Evolutionary conservation across 2,329 filamentous ascomycete genomes (phyloP).

Genomic region (Cladophialophora yegresii): DNA sequence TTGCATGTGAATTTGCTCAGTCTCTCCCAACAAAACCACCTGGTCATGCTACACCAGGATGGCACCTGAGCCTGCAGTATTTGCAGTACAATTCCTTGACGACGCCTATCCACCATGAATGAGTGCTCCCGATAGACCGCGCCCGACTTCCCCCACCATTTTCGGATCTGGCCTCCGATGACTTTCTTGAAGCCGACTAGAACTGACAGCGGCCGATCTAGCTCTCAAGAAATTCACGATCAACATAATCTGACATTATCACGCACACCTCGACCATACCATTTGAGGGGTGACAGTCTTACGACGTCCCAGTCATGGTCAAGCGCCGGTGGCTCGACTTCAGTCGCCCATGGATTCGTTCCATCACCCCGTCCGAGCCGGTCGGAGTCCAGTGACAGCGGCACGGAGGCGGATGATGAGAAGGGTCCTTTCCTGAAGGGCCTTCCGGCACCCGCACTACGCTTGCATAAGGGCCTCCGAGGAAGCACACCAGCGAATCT

Average conservation of each 20-base stretch:
- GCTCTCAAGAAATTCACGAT: constrained; percentile 23
- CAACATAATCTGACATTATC: constrained; percentile 28
- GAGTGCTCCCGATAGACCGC: constrained; percentile 2
- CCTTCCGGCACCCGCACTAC: constrained; percentile 73
- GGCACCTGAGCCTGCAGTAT: constrained; percentile 10
- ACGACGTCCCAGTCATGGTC: constrained; percentile 6
- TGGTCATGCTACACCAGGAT: constrained; percentile 12
- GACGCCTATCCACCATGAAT: constrained; percentile 12
- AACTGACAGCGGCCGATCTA: constrained; percentile 20
- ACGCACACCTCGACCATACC: constrained; percentile 39
- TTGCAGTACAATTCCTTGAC: neutral
- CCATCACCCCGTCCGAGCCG: constrained; percentile 38
- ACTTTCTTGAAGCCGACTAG: constrained; percentile 22
- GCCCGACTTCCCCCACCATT: neutral
- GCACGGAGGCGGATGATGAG: constrained; percentile 94
- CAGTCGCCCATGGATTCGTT: constrained; percentile 13
- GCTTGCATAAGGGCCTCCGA: constrained; percentile 76
- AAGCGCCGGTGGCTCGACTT: constrained; percentile 14
- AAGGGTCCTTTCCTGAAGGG: constrained; percentile 74
- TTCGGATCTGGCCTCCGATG: constrained; percentile 22
- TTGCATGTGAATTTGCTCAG: constrained; percentile 18
- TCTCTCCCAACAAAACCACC: constrained; percentile 15
- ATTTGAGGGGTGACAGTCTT: constrained; percentile 32
- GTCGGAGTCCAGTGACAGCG: constrained; percentile 73
- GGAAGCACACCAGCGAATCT: constrained; percentile 35